Conservation (phyloP, 2,329 filamentous ascomycete species). For the Scytalidium lignicola region DNA sequence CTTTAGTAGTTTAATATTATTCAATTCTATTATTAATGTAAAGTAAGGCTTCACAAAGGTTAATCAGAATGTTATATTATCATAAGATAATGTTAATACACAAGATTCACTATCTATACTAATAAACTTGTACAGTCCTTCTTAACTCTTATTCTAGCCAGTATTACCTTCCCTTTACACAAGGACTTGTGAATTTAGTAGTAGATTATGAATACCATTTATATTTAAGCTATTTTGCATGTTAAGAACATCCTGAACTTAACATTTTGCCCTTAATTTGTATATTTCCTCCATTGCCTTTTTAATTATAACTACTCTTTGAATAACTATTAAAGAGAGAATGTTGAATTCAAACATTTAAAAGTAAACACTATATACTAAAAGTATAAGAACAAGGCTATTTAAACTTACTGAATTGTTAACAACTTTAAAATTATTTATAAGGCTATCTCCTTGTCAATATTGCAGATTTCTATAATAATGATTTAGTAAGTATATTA, state of each 20-base stretch:
- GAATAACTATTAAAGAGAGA: background rate
- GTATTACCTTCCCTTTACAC: slow-evolving; percentile 2
- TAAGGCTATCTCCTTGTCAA: slow-evolving; percentile 4
- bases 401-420: slow-evolving; percentile 6
- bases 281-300: slow-evolving; percentile 6
- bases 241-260: slow-evolving; percentile 3
- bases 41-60: background rate
- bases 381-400: slow-evolving; percentile 4
- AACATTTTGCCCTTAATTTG: background rate
- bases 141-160: background rate
- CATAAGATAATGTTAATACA: slow-evolving; percentile 1
- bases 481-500: background rate
- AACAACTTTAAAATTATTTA: slow-evolving; percentile 11
- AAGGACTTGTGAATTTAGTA: slow-evolving; percentile 2
- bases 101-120: slow-evolving; percentile 1
- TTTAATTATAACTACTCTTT: slow-evolving; percentile 1
- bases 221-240: slow-evolving; percentile 3
- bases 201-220: slow-evolving; percentile 1
- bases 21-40: no score
- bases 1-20: no score
- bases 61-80: slow-evolving; percentile 1
- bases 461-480: background rate
- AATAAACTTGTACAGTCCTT: slow-evolving; percentile 1
- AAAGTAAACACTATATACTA: slow-evolving; percentile 8
- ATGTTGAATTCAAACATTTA: background rate